Conservation (phyloP, 805 yeast species). For the Ogataea paraovalis region DNA sequence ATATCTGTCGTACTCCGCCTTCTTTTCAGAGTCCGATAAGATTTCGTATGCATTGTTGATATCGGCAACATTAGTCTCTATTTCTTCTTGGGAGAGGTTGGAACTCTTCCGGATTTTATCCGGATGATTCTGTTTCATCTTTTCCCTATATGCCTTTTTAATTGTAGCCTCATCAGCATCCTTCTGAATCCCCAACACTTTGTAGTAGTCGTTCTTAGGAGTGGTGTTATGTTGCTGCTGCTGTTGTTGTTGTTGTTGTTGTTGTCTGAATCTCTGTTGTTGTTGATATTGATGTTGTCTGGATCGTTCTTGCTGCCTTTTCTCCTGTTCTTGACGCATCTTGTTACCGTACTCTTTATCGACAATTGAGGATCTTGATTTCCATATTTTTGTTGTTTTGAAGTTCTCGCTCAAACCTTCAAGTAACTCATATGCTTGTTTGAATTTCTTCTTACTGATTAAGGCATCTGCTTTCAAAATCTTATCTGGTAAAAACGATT, state of each 20-base stretch:
- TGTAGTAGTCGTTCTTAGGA: constrained; percentile 63
- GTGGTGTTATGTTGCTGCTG: constrained; percentile 31
- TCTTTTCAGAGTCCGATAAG: constrained; percentile 60
- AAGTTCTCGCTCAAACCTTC: constrained; percentile 33
- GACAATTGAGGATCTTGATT: constrained; percentile 26
- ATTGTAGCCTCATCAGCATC: constrained; percentile 70
- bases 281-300: constrained; percentile 42
- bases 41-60: constrained; percentile 92
- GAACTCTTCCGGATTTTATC: constrained; percentile 69
- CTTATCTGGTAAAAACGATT: constrained; percentile 12
- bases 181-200: constrained; percentile 61
- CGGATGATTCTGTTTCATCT: constrained; percentile 83
- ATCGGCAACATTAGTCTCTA: constrained; percentile 83
- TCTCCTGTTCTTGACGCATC: constrained; percentile 31
- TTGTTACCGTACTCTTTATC: constrained; percentile 26
- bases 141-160: constrained; percentile 73
- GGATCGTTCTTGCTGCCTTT: constrained; percentile 36
- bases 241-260: constrained; percentile 35
- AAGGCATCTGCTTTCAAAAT: constrained; percentile 14
- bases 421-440: constrained; percentile 38
- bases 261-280: constrained; percentile 38
- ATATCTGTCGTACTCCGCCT: constrained; percentile 56
- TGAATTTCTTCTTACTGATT: constrained; percentile 23
- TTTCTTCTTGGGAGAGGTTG: constrained; percentile 60
- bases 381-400: constrained; percentile 38